These are phyloP conservation scores for Termitomyces eurrhizus DNA, from an alignment of 768 basidiomycete species.

Conservation along the genomic window DNA sequence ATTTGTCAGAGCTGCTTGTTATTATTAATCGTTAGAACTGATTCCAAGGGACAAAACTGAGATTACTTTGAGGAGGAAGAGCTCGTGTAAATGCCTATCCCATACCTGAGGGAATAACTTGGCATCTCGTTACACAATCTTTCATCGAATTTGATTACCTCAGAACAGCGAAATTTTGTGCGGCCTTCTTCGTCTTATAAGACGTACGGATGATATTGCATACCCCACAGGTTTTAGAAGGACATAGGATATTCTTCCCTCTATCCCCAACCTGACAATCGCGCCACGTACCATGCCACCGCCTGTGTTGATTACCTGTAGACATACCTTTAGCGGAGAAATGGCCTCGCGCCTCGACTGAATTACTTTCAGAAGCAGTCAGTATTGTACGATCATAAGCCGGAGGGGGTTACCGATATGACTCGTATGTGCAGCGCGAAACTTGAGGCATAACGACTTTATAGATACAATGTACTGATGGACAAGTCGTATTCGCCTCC, in stretches of 20 bases:
- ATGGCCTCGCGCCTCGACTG: conserved; percentile 43
- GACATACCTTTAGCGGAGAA: conserved; percentile 36
- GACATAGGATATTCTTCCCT: conserved; percentile 49
- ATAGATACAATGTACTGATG: conserved; percentile 56
- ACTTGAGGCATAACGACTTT: conserved; percentile 53
- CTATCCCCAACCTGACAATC: conserved; percentile 63
- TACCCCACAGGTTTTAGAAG: conserved; percentile 54
- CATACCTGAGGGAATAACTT: conserved; percentile 41
- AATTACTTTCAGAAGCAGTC: conserved; percentile 29
- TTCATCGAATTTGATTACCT: conserved; percentile 34
- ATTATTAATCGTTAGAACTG: background rate
- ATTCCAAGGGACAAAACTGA: background rate
- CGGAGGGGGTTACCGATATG: conserved; percentile 43
- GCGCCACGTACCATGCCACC: conserved; percentile 71
- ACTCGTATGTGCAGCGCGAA: conserved; percentile 50
- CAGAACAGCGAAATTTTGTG: conserved; percentile 45
- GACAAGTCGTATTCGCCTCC: conserved; percentile 49
- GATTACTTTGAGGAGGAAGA: conserved; percentile 70
- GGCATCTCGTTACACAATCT: background rate
- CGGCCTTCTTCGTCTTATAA: conserved; percentile 66
- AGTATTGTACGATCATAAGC: background rate
- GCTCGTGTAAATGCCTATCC: conserved; percentile 68
- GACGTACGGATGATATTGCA: conserved; percentile 63
- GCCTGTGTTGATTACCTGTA: conserved; percentile 65
- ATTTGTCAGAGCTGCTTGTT: background rate